Conservation (phyloP, 495 filamentous ascomycete genomes). For the Neurospora sp. region DNA sequence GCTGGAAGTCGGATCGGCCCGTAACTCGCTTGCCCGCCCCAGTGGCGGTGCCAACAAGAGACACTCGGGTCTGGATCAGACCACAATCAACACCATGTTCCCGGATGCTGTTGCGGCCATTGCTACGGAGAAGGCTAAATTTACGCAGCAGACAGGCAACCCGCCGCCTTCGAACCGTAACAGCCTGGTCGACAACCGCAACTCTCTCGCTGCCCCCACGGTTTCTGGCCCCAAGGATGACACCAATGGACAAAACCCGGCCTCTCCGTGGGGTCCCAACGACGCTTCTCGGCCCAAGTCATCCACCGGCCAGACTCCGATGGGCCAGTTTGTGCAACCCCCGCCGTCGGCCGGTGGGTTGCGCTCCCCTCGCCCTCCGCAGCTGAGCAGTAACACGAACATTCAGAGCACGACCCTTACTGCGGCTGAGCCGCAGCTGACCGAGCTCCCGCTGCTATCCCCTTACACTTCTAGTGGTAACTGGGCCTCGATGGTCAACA, state of each 20-base stretch:
- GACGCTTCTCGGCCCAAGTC: constrained; percentile 75
- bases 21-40: constrained; percentile 79
- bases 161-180: constrained; percentile 88
- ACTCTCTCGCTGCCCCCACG: constrained; percentile 67
- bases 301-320: constrained; percentile 74
- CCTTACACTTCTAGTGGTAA: constrained; percentile 82
- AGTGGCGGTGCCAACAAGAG: constrained; percentile 62
- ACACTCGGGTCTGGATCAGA: constrained; percentile 84
- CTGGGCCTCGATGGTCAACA: constrained; percentile 98
- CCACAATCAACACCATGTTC: constrained; percentile 97
- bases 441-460: constrained; percentile 75
- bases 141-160: constrained; percentile 86
- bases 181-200: constrained; percentile 74
- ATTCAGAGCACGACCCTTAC: constrained; percentile 77
- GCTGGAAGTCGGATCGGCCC: constrained; percentile 71
- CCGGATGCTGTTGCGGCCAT: constrained; percentile 96
- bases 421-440: constrained; percentile 52
- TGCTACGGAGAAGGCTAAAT: constrained; percentile 93
- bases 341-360: constrained; percentile 69
- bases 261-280: constrained; percentile 67
- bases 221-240: constrained; percentile 56
- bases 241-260: constrained; percentile 46
- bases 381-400: constrained; percentile 52
- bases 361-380: constrained; percentile 65
- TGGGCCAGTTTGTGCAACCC: constrained; percentile 93